Evolutionary conservation across 1,284 basidiomycete genomes (phyloP).

Genomic region (Naganishia albida): DNA sequence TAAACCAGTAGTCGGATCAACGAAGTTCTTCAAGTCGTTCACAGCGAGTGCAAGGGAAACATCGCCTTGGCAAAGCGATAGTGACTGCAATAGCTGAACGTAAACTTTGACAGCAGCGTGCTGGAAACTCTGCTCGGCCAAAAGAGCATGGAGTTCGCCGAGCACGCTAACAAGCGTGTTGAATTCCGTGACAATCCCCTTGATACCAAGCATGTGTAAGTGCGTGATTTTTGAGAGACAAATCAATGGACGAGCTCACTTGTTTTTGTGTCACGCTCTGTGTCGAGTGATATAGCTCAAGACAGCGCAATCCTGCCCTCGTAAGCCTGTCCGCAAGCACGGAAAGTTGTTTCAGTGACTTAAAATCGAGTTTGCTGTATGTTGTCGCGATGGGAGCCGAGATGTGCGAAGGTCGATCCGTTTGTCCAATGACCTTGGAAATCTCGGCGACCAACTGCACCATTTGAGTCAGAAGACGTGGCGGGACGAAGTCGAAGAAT

Average conservation of each 20-base stretch:
- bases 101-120: slow-evolving; percentile 26
- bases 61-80: background rate
- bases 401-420: background rate
- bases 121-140: slow-evolving; percentile 6
- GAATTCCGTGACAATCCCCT: slow-evolving; percentile 14
- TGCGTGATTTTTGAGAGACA: background rate
- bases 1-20: slow-evolving; percentile 21
- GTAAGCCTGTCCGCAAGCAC: slow-evolving; percentile 1
- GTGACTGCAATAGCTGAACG: slow-evolving; percentile 14
- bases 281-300: background rate
- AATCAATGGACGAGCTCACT: background rate
- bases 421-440: background rate
- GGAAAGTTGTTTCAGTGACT: slow-evolving; percentile 9
- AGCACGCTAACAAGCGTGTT: slow-evolving; percentile 6
- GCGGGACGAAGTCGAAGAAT: slow-evolving; percentile 1
- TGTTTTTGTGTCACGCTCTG: background rate
- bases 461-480: slow-evolving; percentile 6
- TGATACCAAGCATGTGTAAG: background rate
- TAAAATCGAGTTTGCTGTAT: slow-evolving; percentile 16
- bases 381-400: background rate
- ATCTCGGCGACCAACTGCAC: slow-evolving; percentile 12
- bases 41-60: background rate
- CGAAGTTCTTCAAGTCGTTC: slow-evolving; percentile 9
- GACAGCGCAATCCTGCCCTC: slow-evolving; percentile 3
- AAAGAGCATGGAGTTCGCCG: background rate